Percentiles rank a stretch among this genome's conserved stretches.
Conservation (phyloP, 2,329 filamentous ascomycete species). For the Neonectria hederae region DNA sequence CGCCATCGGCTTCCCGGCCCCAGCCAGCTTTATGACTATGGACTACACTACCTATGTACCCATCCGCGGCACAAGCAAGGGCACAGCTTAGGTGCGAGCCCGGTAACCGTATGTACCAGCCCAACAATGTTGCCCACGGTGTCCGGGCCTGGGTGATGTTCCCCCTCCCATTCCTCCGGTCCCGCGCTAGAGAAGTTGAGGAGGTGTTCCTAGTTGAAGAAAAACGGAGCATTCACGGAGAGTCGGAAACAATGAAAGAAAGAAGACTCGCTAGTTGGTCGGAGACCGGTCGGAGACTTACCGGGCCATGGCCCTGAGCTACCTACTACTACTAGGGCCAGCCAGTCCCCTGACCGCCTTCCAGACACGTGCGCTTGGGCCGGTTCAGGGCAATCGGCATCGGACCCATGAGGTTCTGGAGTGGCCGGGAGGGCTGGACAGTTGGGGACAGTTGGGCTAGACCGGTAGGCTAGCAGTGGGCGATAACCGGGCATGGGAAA, state of each 20-base stretch:
- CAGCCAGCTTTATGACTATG: slow-evolving; percentile 7
- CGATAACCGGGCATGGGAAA: not conserved
- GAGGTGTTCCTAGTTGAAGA: slow-evolving; percentile 3
- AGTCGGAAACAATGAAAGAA: slow-evolving; percentile 8
- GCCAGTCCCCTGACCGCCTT: slow-evolving; percentile 43
- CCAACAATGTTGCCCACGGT: slow-evolving; percentile 17
- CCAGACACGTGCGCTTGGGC: slow-evolving; percentile 38
- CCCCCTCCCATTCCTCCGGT: not conserved
- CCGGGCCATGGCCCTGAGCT: slow-evolving; percentile 9
- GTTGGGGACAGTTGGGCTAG: not conserved
- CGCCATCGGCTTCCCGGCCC: slow-evolving; percentile 39
- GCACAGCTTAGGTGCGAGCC: not conserved
- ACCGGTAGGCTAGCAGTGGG: not conserved
- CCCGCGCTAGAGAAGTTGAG: slow-evolving; percentile 4
- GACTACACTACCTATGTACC: too few species aligned
- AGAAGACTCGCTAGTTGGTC: slow-evolving; percentile 2
- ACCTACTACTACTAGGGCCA: slow-evolving; percentile 20
- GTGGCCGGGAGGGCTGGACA: too few species aligned
- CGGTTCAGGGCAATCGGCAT: slow-evolving; percentile 23
- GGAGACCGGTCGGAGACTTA: slow-evolving; percentile 21
- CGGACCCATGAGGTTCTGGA: not conserved
- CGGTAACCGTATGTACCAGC: not conserved
- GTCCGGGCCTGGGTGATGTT: not conserved
- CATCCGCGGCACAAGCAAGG: not conserved
- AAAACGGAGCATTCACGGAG: slow-evolving; percentile 11